Evolutionary conservation across 139 green algal genomes (phyloP).

Genomic region (Coelastrella sp.): DNA sequence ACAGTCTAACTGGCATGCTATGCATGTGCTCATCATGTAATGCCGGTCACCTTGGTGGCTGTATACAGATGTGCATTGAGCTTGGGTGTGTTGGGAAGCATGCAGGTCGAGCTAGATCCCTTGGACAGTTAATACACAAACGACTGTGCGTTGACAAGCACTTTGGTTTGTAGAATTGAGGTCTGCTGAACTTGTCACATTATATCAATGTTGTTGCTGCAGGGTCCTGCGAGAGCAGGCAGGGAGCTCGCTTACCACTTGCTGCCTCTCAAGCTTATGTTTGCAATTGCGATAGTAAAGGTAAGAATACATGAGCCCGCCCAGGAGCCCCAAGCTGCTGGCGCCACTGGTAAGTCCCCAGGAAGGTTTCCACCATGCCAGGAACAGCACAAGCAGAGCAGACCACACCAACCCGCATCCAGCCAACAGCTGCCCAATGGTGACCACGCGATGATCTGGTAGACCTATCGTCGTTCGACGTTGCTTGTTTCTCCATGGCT

Average conservation of each 20-base stretch:
- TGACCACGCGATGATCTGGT: background rate
- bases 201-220: no score
- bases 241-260: constrained; percentile 68
- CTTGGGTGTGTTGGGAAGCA: no score
- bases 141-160: no score
- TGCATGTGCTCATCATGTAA: no score
- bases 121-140: no score
- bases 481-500: constrained; percentile 24
- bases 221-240: no score
- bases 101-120: no score
- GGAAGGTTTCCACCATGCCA: constrained; percentile 45
- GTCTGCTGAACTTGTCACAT: no score
- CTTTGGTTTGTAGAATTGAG: no score
- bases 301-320: constrained; percentile 53
- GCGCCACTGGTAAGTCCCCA: constrained; percentile 34
- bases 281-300: constrained; percentile 62
- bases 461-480: background rate
- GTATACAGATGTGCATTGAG: no score
- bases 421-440: constrained; percentile 14
- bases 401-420: background rate
- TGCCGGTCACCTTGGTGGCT: no score
- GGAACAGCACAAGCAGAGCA: constrained; percentile 35
- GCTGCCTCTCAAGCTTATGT: constrained; percentile 53
- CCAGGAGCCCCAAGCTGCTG: constrained; percentile 28
- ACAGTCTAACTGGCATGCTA: no score